Base-by-base conservation (phyloP, 306 rosid species). In the Ormosia semicastrata region DNA sequence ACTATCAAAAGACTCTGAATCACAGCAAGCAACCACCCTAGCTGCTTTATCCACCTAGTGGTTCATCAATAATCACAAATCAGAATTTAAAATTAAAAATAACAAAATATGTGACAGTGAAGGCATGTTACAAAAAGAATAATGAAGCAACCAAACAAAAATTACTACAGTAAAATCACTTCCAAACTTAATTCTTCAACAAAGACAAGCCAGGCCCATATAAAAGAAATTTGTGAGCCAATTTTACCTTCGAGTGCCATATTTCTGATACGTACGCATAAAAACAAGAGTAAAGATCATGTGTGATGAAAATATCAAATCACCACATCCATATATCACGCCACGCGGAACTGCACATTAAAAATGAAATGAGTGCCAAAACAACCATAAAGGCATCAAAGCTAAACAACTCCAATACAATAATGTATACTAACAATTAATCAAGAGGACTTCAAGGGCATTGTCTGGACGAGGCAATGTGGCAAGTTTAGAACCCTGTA, bases 291-390 rank as follows among this genome's bases (percentile, higher is more conserved):
- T 91, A 72, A 96, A 96, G 81, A 96, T 96, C 98, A 94, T 96
- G 86, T 96, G 99, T 18, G 99, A 96, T 66, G 99, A 96, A 86
- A 96, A 96, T 52, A 96, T 96, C 89, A 96, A 90, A 84, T 96
- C 99, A 64, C 99, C 99, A 77, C 99, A 96, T 71, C 99, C 99
- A 80, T 92, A 96, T 57, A 92, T 73, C 65, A 89, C 89, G 6
- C 99, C 99, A 15, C 74, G 94, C 32, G 95, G 98, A 87, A 93
- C 99, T 96, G 97, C 92, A 87, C 12, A 73, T 76, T 72, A 59
- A 69, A 86, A 81, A 77, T n/a, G 11, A 62, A 73, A 59, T 60
- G 71, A 86, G 85, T 71, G 69, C 6, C 73, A 58, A 73, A 69
- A 15, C 3, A 24, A 64, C 43, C 9, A 53, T 54, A 40, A 36